Base-by-base conservation (phyloP, 495 filamentous ascomycete genomes). In the Aspergillus incahuasiensis region DNA sequence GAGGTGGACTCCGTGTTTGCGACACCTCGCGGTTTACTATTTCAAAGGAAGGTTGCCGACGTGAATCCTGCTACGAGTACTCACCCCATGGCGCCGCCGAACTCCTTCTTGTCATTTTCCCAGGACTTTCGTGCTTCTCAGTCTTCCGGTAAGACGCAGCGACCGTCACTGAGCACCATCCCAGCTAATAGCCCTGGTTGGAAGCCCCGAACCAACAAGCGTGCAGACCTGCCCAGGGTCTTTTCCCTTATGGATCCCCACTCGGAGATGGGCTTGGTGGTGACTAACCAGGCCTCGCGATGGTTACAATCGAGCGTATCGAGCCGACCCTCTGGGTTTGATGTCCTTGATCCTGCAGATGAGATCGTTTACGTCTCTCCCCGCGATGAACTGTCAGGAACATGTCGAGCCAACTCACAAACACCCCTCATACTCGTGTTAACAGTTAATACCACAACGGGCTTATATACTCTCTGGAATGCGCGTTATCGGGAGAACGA, bases 201-300 rank as follows among this genome's bases (percentile, higher is more conserved):
- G 63, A 55, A 56, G 38, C 56, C 66, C 38, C 66, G 68, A n/a
- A 40, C 64, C 5, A 66, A 20, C 21, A 68, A 69, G 42, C 79
- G 78, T 51, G 74, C 82, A 24, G 81, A 86, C 39, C 82, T 90
- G 64, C 92, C 92, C 3, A 79, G 88, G 25, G 74, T 96, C 1
- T 95, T 91, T 55, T 89, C 87, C 30, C 78, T 98, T 21, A 95
- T 86, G 6, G 88, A 96, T 66, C 94, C 94, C 28, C 74, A 97
- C 55, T 77, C 90, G 2, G 91, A 97, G 62, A 79, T 96, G 68
- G 94, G 92, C 0, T 65, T 92, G 41, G 85, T 97, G 35, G 86
- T 96, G 13, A 83, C 85, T 16, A 71, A 73, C 21, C 62, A 79
- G 52, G 54, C 60, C 53, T 68, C 63, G 19, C 61, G 61, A 73